phyloP scores from a whole-genome alignment of 2,329 filamentous ascomycete species.

The Fusarium sp. region DNA sequence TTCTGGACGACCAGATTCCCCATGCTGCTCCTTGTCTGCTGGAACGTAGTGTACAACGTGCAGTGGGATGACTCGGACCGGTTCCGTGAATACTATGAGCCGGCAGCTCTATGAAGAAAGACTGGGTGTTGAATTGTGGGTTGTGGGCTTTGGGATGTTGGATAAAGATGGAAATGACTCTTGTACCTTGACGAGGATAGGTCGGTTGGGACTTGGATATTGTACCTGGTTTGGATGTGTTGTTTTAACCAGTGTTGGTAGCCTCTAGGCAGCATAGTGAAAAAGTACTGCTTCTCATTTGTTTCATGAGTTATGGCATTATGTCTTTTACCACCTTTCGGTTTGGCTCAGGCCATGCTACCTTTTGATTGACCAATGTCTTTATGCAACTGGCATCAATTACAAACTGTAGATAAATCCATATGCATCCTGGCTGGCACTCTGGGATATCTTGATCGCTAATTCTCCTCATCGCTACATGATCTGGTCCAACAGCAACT shows the following conservation, averaged over 20 bases:
- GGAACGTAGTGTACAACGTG: constrained; percentile 76
- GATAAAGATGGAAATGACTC: neutral
- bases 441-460: neutral
- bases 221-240: neutral
- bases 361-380: too few species aligned
- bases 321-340: neutral
- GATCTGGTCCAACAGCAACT: neutral
- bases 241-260: neutral
- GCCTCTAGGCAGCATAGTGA: neutral
- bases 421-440: neutral
- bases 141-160: neutral
- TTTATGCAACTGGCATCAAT: neutral
- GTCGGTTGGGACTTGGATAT: neutral
- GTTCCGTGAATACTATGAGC: constrained; percentile 78
- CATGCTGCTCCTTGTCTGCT: constrained; percentile 80
- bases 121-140: neutral
- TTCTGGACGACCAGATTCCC: constrained; percentile 89
- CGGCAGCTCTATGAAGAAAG: constrained; percentile 49
- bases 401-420: neutral
- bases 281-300: neutral
- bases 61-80: constrained; percentile 71
- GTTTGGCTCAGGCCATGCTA: neutral
- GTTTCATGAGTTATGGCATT: neutral
- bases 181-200: neutral
- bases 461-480: neutral